These are phyloP conservation scores for Przewalskia tangutica DNA, from an alignment of 257 asterid species.

Conservation along the genomic window DNA sequence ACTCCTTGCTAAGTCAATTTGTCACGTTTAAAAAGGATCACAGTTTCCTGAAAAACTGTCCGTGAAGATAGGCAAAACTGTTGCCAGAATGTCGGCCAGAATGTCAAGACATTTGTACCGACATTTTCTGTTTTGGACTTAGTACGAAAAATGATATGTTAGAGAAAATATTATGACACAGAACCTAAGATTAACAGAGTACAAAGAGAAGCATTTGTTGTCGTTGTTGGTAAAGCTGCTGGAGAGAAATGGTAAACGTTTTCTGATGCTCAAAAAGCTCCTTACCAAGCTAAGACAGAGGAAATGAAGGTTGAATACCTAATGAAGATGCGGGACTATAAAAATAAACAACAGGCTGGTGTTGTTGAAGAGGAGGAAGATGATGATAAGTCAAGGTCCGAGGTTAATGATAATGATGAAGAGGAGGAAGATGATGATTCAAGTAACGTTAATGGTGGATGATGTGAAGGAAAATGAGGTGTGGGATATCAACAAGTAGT, in stretches of 20 bases:
- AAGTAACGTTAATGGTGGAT: neutral
- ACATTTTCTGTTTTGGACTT: no score
- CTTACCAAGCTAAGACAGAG: conserved; percentile 53
- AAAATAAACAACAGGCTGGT: conserved; percentile 24
- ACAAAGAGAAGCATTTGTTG: neutral
- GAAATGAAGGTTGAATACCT: conserved; percentile 64
- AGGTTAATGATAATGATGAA: conserved; percentile 14
- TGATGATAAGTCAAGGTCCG: conserved; percentile 21
- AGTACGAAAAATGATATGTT: no score
- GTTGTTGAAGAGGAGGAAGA: conserved; percentile 13
- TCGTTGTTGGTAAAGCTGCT: conserved; percentile 53
- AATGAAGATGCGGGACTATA: conserved; percentile 52
- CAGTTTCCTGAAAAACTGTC: no score
- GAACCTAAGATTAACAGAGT: no score
- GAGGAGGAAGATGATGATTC: neutral
- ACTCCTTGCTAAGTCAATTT: no score
- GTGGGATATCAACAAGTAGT: neutral
- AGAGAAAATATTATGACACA: no score
- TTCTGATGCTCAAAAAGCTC: conserved; percentile 67
- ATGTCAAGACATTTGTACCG: no score
- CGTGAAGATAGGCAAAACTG: no score
- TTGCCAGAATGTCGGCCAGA: no score
- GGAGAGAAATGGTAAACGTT: conserved; percentile 76
- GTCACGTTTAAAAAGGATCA: no score
- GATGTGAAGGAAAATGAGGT: neutral